Conservation (phyloP, 1,284 basidiomycete species). For the Boletus smithii region DNA sequence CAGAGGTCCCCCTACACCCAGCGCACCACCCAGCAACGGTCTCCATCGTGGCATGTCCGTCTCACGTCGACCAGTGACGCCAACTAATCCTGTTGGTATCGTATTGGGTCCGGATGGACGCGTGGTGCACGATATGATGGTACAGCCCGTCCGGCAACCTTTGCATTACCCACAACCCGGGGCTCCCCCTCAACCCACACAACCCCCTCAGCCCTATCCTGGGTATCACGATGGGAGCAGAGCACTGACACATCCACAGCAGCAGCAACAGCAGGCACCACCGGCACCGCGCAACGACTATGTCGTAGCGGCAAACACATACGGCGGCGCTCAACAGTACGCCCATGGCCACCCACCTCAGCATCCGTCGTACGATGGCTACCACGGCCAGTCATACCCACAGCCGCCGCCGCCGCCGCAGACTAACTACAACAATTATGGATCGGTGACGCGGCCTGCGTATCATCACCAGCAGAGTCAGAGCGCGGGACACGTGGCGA, state of each 20-base stretch:
- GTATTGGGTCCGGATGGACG: slow-evolving; percentile 32
- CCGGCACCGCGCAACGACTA: slow-evolving; percentile 24
- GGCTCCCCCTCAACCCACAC: slow-evolving; percentile 11
- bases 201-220: slow-evolving; percentile 14
- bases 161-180: slow-evolving; percentile 13
- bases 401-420: slow-evolving; percentile 14
- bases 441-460: slow-evolving; percentile 1
- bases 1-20: slow-evolving; percentile 25
- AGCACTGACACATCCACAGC: slow-evolving; percentile 17
- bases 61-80: slow-evolving; percentile 25
- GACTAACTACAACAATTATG: slow-evolving; percentile 15
- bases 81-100: slow-evolving; percentile 30
- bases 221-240: slow-evolving; percentile 20
- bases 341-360: slow-evolving; percentile 22
- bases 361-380: slow-evolving; percentile 19
- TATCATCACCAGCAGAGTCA: slow-evolving; percentile 15
- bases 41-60: slow-evolving; percentile 19
- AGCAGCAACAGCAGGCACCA: slow-evolving; percentile 9
- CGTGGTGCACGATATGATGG: slow-evolving; percentile 33
- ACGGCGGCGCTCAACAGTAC: slow-evolving; percentile 11
- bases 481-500: slow-evolving; percentile 4
- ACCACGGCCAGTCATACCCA: slow-evolving; percentile 15
- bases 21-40: slow-evolving; percentile 1
- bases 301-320: slow-evolving; percentile 15
- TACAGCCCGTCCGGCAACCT: slow-evolving; percentile 12